phyloP scores from a whole-genome alignment of 352 stramenopile genomes.

The Elongisporangium senticosum region DNA sequence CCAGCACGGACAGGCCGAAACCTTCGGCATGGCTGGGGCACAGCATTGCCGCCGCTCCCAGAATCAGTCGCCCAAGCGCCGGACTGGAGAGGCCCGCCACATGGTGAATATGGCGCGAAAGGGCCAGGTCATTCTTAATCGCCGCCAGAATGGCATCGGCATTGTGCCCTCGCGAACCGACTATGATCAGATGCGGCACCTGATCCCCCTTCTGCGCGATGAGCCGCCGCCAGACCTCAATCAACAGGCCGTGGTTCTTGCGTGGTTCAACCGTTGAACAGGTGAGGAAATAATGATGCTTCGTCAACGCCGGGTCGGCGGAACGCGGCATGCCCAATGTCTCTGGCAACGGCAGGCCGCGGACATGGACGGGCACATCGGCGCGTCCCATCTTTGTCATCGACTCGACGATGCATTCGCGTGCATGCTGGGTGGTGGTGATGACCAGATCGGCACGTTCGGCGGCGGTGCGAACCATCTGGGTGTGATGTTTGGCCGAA shows the following conservation, averaged over 20 bases:
- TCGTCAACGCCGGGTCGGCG: conserved; percentile 4
- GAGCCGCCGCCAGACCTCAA: conserved; percentile 4
- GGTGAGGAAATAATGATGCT: conserved; percentile 6
- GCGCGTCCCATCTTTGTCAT: conserved; percentile 5
- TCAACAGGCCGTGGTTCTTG: conserved; percentile 5
- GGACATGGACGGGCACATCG: conserved; percentile 4
- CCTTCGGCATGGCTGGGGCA: conserved; percentile 4
- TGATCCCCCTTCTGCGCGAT: conserved; percentile 5
- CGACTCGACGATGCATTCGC: conserved; percentile 5
- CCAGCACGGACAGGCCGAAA: conserved; percentile 4
- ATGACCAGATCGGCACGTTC: conserved; percentile 5
- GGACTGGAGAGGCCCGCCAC: conserved; percentile 4
- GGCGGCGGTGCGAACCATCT: conserved; percentile 4
- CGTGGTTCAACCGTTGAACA: conserved; percentile 5
- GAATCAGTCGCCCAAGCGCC: conserved; percentile 4
- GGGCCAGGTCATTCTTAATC: conserved; percentile 5
- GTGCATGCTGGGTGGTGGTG: conserved; percentile 4
- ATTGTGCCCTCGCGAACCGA: conserved; percentile 5
- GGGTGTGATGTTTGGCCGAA: conserved; percentile 5
- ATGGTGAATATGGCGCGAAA: conserved; percentile 5
- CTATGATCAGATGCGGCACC: conserved; percentile 5
- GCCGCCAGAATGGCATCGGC: conserved; percentile 4
- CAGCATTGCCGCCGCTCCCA: conserved; percentile 4
- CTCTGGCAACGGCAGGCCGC: conserved; percentile 4
- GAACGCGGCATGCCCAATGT: conserved; percentile 5